Percentiles rank a stretch among this genome's conserved stretches.
These are phyloP conservation scores for Ceratorhiza oryzae-sativae DNA, from an alignment of 1,284 basidiomycete species.

Conservation along the genomic window DNA sequence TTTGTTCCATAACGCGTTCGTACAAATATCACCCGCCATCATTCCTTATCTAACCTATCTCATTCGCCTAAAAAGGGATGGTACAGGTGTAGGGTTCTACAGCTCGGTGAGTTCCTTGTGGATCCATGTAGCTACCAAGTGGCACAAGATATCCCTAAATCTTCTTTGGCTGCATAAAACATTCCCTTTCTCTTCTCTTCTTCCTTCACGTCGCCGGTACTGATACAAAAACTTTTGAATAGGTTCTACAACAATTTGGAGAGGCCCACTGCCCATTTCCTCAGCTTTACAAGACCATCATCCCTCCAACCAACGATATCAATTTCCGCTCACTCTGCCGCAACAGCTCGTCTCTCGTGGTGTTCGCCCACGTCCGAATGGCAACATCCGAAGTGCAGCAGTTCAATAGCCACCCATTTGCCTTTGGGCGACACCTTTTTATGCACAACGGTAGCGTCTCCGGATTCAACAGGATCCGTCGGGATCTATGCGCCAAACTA, in stretches of 20 bases:
- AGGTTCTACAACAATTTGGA: constrained; percentile 46
- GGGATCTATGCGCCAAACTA: constrained; percentile 45
- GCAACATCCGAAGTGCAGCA: constrained; percentile 46
- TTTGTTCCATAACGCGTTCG: constrained; percentile 47
- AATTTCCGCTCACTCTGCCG: constrained; percentile 50
- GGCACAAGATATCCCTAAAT: too few species aligned
- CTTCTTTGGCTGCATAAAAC: too few species aligned
- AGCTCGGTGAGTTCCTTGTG: too few species aligned
- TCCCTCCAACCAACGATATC: constrained; percentile 51
- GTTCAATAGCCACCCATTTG: constrained; percentile 54
- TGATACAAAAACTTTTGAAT: too few species aligned
- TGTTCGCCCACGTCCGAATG: constrained; percentile 54
- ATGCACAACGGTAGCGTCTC: constrained; percentile 54
- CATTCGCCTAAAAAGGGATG: too few species aligned
- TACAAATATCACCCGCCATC: not conserved
- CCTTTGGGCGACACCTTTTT: constrained; percentile 52
- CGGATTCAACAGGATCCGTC: constrained; percentile 48
- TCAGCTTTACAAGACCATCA: constrained; percentile 50
- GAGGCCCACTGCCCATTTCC: constrained; percentile 49
- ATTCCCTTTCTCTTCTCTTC: too few species aligned
- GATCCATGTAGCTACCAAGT: too few species aligned
- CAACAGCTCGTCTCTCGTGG: constrained; percentile 48
- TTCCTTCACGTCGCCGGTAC: too few species aligned
- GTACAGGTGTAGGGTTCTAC: too few species aligned
- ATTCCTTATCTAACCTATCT: too few species aligned